These are phyloP conservation scores for Paulownia fortunei DNA, from an alignment of 257 asterid species.

Conservation along the genomic window DNA sequence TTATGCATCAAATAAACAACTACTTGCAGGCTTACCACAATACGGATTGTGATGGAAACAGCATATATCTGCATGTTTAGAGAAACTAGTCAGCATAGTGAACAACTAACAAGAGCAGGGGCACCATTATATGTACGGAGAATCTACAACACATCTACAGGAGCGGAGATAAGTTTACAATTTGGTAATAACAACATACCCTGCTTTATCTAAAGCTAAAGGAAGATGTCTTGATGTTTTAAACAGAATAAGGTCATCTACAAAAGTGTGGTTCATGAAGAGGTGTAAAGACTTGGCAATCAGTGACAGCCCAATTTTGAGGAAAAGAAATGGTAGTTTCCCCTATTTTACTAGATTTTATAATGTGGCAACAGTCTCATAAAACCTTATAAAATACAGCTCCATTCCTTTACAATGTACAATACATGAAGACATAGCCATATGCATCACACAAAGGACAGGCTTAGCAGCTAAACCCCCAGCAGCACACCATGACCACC, in stretches of 20 bases:
- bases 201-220: not conserved
- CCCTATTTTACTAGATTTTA: not conserved
- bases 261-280: not conserved
- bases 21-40: constrained; percentile 52
- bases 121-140: not conserved
- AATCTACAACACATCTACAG: not conserved
- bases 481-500: not conserved
- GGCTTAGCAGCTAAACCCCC: not conserved
- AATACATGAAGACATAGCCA: not conserved
- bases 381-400: not conserved
- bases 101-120: constrained; percentile 13
- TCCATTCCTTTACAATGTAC: not conserved
- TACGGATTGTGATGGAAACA: constrained; percentile 71
- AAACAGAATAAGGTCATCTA: not conserved
- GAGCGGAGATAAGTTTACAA: not conserved
- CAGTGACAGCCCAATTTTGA: too few relatives aligned
- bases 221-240: not conserved
- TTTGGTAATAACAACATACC: not conserved
- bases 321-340: not conserved
- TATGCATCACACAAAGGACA: not conserved
- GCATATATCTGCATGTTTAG: constrained; percentile 59
- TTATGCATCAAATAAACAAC: not conserved
- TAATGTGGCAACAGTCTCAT: not conserved
- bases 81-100: constrained; percentile 28
- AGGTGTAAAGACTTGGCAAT: not conserved